Base-by-base conservation (phyloP, 1,139 yeast genomes). In the Geotrichum fermentans region DNA sequence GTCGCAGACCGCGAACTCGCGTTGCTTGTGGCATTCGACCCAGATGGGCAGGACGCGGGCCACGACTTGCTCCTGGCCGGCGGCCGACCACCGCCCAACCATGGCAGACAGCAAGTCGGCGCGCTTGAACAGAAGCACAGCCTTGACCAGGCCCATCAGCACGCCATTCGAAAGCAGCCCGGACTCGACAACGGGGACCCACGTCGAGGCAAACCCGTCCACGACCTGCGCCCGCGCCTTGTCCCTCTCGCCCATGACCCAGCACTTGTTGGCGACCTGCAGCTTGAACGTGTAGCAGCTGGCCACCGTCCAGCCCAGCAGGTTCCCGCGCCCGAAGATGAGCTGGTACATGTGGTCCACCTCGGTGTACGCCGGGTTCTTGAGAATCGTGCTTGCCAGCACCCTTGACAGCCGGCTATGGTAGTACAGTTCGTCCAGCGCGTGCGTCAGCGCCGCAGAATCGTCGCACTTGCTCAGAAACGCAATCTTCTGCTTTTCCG, bases 191-290 rank as follows among this genome's bases (percentile, higher is more conserved):
- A 45, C 57, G 18, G 60, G 58, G 20, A 46, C 52, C 61, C 61
- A 59, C 8, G 47, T 45, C 13, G 53, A 35, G 3, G 54, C 57
- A 42, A 59, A 59, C 38, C 55, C 40, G 17, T 54, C 61, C 11
- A 55, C 48, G 28, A 61, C 54, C 39, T 60, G 46, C 14, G 50
- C 45, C 22, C 44, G 16, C 0, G 65, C 59, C 40, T 51, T 51
- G 10, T 43, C 47, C 3, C 37, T 22, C 13, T 56, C 47, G 14
- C 57, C 56, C 17, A 56, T 45, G 8, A 52, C 47, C 58, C 60
- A 61, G 45, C 52, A 56, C 42, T 58, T 56, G 46, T 61, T 61
- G 7, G 65, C 63, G 8, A 57, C 44, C 30, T 56, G 59, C 17
- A 62, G 48, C 28, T 55, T 51, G 35, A 61, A 59, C 6, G 51